Conservation (phyloP, 139 green algal species). For the Chlorella sp. region DNA sequence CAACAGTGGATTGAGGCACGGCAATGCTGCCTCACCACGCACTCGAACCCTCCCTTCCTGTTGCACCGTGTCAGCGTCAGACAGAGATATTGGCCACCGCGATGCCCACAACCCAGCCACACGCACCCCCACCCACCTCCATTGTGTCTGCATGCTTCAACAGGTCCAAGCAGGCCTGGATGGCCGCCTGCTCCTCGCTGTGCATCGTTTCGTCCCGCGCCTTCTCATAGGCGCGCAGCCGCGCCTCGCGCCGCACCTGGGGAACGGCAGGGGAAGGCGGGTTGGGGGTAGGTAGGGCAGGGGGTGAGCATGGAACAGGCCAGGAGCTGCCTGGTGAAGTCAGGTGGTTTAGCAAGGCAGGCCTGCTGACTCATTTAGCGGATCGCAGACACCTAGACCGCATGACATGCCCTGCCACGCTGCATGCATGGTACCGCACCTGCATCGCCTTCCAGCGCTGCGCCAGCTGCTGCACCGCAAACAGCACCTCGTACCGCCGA, state of each 20-base stretch:
- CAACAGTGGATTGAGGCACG: too few relatives aligned
- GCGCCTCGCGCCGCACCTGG: constrained; percentile 42
- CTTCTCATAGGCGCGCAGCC: constrained; percentile 25
- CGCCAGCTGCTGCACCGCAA: constrained; percentile 52
- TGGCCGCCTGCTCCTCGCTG: constrained; percentile 22
- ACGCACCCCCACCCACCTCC: constrained; percentile 38
- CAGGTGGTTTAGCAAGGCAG: too few relatives aligned
- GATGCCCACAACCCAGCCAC: background rate
- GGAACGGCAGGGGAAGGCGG: background rate
- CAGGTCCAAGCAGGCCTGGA: constrained; percentile 40
- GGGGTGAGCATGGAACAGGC: background rate
- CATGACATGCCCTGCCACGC: constrained; percentile 1
- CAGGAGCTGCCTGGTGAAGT: background rate
- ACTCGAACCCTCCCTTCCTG: too few relatives aligned
- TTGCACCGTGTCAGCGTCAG: too few relatives aligned
- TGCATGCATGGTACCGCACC: background rate
- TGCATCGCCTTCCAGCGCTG: constrained; percentile 52
- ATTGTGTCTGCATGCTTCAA: constrained; percentile 27
- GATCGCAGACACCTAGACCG: background rate
- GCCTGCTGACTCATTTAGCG: background rate
- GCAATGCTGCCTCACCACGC: too few relatives aligned
- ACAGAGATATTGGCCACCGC: too few relatives aligned
- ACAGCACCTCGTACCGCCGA: constrained; percentile 81
- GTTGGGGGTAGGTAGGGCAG: background rate
- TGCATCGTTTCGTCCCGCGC: constrained; percentile 35